Base-by-base conservation (phyloP, 1,284 basidiomycete genomes). In the Tremellales sp. region DNA sequence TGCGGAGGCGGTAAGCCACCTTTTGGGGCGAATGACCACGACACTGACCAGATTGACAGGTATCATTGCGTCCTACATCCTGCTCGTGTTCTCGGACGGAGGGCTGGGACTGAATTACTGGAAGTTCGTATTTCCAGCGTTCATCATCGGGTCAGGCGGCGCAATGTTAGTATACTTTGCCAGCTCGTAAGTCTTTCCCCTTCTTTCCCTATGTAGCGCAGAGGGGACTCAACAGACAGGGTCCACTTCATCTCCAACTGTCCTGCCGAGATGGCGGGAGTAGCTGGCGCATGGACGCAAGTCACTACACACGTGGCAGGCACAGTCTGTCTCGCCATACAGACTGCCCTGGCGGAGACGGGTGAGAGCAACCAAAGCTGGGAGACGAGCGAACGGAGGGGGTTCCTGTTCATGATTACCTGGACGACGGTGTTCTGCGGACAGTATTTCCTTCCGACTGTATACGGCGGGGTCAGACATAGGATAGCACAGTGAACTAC, bases 261-360 rank as follows among this genome's bases (percentile, higher is more conserved):
- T 43, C 66, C 66, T 11, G 61, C 62, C n/a, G 60, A 69, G 43
- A 70, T 68, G 58, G 61, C 63, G 12, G 71, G 71, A 22, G 65
- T 71, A n/a, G 63, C 63, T 22, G 65, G 66, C 13, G 68, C 65
- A 0, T 66, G 65, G 58, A 60, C 60, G 13, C 68, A 73, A 45
- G 67, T 70, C 8, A 31, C 70, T n/a, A 58, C 61, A 24, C 64
- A 67, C 47, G 48, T 66, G 21, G 65, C 62, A 3, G 63, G 60
- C 12, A 58, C 66, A 13, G 53, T 71, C 45, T 51, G 54, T 19
- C 53, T 73, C 23, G 68, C 68, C 21, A 65, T 72, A 3, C 67
- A 70, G 51, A n/a, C n/a, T n/a, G n/a, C n/a, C n/a, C n/a, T n/a
- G n/a, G n/a, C n/a, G n/a, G n/a, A n/a, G n/a, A n/a, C n/a, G n/a